A percentile compares a stretch with the other conserved stretches of the same genome.
These are phyloP conservation scores for Sporothrix dimorphospora DNA, from an alignment of 2,329 filamentous ascomycete species.

Conservation along the genomic window DNA sequence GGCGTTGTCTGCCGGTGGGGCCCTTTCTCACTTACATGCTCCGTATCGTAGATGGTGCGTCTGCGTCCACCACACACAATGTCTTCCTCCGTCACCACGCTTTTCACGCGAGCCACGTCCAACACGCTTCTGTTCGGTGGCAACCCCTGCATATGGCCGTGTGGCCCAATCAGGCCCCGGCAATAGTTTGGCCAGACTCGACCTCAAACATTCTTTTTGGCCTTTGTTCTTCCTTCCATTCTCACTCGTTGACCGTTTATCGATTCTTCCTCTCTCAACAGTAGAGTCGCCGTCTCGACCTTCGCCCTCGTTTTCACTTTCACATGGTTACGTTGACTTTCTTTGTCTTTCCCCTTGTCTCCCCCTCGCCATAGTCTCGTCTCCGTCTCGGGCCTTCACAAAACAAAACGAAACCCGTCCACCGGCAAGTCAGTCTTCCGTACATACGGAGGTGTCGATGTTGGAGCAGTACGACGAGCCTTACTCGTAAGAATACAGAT, in stretches of 20 bases:
- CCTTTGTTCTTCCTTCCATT: slow-evolving; percentile 4
- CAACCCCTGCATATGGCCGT: slow-evolving; percentile 31
- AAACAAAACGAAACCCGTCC: slow-evolving; percentile 20
- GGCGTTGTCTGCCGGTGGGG: slow-evolving; percentile 22
- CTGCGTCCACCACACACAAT: too few relatives aligned
- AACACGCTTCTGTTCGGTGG: neutral
- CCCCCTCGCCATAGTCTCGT: slow-evolving; percentile 12
- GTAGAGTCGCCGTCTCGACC: neutral
- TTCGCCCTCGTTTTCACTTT: neutral
- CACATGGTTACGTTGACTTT: neutral
- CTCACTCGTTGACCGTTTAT: neutral
- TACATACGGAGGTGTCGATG: slow-evolving; percentile 6
- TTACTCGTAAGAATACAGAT: too few relatives aligned
- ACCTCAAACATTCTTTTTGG: slow-evolving; percentile 27
- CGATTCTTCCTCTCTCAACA: too few relatives aligned
- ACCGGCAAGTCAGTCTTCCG: slow-evolving; percentile 20
- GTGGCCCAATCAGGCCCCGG: slow-evolving; percentile 29
- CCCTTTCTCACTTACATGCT: slow-evolving; percentile 26
- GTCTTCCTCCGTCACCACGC: neutral
- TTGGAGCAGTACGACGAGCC: neutral
- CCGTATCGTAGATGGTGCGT: neutral
- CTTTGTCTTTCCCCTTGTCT: neutral
- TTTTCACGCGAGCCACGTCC: neutral
- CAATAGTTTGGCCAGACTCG: neutral
- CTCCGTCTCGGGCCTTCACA: slow-evolving; percentile 20